Conservation (phyloP, 352 stramenopile species). For the Phytophthora sojae region DNA sequence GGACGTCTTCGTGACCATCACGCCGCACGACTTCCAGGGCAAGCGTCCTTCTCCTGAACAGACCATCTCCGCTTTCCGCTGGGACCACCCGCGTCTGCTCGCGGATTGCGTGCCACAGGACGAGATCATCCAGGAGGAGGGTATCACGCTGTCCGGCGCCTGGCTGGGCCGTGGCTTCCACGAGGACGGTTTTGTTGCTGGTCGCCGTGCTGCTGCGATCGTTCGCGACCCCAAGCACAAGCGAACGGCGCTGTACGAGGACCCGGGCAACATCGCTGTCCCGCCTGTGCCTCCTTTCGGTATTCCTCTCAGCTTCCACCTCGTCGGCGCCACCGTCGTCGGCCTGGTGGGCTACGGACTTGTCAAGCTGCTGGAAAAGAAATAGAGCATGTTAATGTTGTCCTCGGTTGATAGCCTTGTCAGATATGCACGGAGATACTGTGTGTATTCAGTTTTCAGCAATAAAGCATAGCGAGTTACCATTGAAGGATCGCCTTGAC, state of each 20-base stretch:
- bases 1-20: slow-evolving; percentile 90
- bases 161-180: slow-evolving; percentile 89
- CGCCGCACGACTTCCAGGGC: slow-evolving; percentile 73
- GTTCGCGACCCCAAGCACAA: slow-evolving; percentile 80
- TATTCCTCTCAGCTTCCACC: slow-evolving; percentile 73
- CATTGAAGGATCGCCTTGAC: not conserved
- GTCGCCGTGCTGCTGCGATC: slow-evolving; percentile 78
- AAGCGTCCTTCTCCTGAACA: slow-evolving; percentile 56
- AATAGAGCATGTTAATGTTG: slow-evolving; percentile 40
- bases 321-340: slow-evolving; percentile 58
- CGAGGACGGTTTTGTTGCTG: slow-evolving; percentile 89
- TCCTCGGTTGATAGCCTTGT: slow-evolving; percentile 3
- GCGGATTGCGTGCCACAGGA: slow-evolving; percentile 88
- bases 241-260: slow-evolving; percentile 79
- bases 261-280: slow-evolving; percentile 82
- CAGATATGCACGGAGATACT: slow-evolving; percentile 13
- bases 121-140: slow-evolving; percentile 86
- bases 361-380: slow-evolving; percentile 65
- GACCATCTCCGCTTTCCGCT: slow-evolving; percentile 82
- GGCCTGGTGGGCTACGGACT: slow-evolving; percentile 71
- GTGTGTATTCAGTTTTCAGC: slow-evolving; percentile 11
- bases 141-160: slow-evolving; percentile 81
- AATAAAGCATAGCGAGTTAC: slow-evolving; percentile 9
- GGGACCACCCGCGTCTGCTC: slow-evolving; percentile 86
- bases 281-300: slow-evolving; percentile 77